A percentile compares a stretch with the other conserved stretches of the same genome.
phyloP scores from a whole-genome alignment of 192 early-diverging fungal genomes.

The Rhizophlyctis rosea region DNA sequence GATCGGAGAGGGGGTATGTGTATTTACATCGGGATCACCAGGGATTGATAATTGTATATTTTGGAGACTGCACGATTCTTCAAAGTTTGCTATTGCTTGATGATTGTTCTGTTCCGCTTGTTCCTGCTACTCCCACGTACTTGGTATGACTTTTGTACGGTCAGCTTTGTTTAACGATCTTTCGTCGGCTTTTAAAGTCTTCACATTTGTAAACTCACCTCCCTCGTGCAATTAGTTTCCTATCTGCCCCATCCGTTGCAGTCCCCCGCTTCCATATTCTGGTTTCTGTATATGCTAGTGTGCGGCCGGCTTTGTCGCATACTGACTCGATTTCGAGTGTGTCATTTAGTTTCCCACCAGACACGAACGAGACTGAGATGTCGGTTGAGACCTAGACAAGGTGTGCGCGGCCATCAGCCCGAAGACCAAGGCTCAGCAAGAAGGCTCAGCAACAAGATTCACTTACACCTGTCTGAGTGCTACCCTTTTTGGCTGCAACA shows the following conservation, averaged over 20 bases:
- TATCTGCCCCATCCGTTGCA: background rate
- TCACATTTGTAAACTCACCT: conserved; percentile 4
- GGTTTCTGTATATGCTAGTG: conserved; percentile 21
- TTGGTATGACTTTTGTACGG: background rate
- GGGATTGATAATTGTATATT: too few relatives aligned
- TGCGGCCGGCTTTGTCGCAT: conserved; percentile 20
- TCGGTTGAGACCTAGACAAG: conserved; percentile 4
- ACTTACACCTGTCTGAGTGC: conserved; percentile 22
- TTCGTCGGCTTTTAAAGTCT: background rate
- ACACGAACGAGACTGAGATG: conserved; percentile 20
- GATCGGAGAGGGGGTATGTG: too few relatives aligned
- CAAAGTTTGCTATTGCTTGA: too few relatives aligned
- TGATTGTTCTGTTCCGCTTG: too few relatives aligned
- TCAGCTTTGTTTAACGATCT: background rate
- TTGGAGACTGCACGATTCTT: too few relatives aligned
- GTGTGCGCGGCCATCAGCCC: too few relatives aligned
- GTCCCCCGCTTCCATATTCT: conserved; percentile 5
- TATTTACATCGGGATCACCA: too few relatives aligned
- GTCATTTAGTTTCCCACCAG: conserved; percentile 21
- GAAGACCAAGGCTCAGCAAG: too few relatives aligned
- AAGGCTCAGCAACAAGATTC: too few relatives aligned
- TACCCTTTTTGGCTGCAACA: conserved; percentile 12
- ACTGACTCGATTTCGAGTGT: conserved; percentile 12
- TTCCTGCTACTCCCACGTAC: too few relatives aligned
- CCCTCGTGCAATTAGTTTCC: conserved; percentile 21